A percentile compares a stretch with the other conserved stretches of the same genome.
Evolutionary conservation across 345 rosid species (phyloP).

Genomic region (Aquilaria malaccensis): DNA sequence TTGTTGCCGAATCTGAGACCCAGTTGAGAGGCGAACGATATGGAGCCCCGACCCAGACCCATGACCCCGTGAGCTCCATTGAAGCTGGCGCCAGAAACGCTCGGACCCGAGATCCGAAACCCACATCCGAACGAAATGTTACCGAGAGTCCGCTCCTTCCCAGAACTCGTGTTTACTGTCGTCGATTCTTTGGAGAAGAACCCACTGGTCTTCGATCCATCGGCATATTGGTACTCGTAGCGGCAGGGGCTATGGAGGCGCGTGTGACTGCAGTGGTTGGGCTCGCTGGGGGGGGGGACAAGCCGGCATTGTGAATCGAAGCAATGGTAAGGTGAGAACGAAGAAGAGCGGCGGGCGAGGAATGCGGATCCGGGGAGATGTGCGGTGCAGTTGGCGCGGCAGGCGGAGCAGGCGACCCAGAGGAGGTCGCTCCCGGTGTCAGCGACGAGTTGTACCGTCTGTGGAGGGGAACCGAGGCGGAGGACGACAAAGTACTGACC

Average conservation of each 20-base stretch:
- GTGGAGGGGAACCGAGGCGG: constrained; percentile 77
- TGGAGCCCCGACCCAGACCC: constrained; percentile 85
- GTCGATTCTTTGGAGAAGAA: constrained; percentile 61
- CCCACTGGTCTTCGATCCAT: constrained; percentile 58
- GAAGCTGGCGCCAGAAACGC: constrained; percentile 57
- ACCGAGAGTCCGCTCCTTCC: constrained; percentile 27
- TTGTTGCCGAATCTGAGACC: constrained; percentile 69
- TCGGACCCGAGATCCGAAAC: constrained; percentile 64
- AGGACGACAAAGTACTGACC: constrained; percentile 82
- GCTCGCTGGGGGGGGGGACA: constrained; percentile 44
- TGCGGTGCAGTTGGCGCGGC: constrained; percentile 31
- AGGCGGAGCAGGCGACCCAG: constrained; percentile 85
- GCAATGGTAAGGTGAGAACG: constrained; percentile 73
- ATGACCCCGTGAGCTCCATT: constrained; percentile 80
- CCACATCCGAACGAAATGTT: constrained; percentile 71
- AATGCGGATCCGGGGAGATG: constrained; percentile 54
- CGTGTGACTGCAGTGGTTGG: constrained; percentile 46
- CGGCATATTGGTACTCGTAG: constrained; percentile 66
- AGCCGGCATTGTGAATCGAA: constrained; percentile 40
- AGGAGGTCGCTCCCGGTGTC: constrained; percentile 89
- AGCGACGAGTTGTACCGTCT: constrained; percentile 55
- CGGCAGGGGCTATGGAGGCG: constrained; percentile 72
- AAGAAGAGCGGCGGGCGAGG: constrained; percentile 67
- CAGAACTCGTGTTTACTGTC: constrained; percentile 50
- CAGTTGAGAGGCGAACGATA: constrained; percentile 70